These are phyloP conservation scores for Evernia prunastri DNA, from an alignment of 495 filamentous ascomycete species.

Conservation along the genomic window DNA sequence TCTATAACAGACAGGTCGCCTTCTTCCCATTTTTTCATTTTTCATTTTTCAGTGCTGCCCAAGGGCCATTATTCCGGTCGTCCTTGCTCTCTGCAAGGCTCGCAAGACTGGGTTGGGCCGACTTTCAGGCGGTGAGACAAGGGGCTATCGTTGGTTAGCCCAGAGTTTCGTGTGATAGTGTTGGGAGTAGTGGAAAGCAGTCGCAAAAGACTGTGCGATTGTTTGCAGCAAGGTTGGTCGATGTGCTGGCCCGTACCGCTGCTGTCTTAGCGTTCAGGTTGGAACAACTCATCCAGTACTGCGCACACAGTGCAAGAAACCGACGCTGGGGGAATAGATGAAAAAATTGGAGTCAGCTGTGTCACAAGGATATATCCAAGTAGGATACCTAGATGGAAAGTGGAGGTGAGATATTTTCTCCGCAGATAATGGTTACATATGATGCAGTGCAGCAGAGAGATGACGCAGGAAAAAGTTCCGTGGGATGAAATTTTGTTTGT, in stretches of 20 bases:
- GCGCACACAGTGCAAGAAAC: constrained; percentile 9
- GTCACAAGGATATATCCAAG: constrained; percentile 8
- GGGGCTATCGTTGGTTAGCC: constrained; percentile 8
- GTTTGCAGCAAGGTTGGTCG: constrained; percentile 9
- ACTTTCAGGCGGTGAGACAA: constrained; percentile 12
- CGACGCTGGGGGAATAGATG: neutral
- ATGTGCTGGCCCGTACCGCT: constrained; percentile 19
- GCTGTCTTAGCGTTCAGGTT: neutral
- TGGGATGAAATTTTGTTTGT: neutral
- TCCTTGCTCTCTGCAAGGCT: neutral
- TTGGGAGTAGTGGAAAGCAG: neutral
- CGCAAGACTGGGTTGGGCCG: constrained; percentile 4
- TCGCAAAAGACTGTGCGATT: neutral
- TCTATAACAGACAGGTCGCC: too few relatives aligned
- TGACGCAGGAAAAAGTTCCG: neutral
- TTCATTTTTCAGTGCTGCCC: neutral
- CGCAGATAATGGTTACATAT: too few relatives aligned
- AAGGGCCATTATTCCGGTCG: neutral
- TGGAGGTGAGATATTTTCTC: constrained; percentile 3
- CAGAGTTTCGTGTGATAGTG: neutral
- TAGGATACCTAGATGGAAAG: neutral
- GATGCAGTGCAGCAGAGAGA: neutral
- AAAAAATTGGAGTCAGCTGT: neutral
- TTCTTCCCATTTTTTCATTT: neutral
- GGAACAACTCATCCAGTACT: constrained; percentile 5